Evolutionary conservation across 306 rosid genomes (phyloP), one percentile per base, ranked within the genome.

Genomic region (Corylus avellana): DNA sequence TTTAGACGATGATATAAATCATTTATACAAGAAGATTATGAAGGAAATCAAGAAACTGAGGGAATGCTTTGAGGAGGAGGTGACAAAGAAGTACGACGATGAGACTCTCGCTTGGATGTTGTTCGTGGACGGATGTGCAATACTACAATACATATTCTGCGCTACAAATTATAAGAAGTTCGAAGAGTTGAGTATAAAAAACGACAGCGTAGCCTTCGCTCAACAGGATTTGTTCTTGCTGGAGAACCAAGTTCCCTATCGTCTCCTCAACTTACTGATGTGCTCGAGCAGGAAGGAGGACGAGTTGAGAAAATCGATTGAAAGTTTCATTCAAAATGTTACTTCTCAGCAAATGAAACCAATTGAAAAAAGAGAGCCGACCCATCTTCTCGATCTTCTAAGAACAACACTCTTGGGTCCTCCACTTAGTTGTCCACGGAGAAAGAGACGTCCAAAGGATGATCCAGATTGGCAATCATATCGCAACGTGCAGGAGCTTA

Each of bases 221-320:
- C 70, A 66, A n/a, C 76, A 73, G 9, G 86, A 83, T 53, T 51
- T 78, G 66, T 74, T 83, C 68, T 74, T 83, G 79, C 79, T 83
- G 35, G 86, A 83, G 72, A 83, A 83, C 20, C 83, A 78, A 69
- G 48, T 83, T 58, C 83, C 86, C 9, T 83, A 32, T 20, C 5
- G 42, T n/a, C 77, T 74, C 18, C 83, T 83, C 53, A 8, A 47
- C 14, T 27, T 71, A 56, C 61, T 75, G 68, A 76, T 70, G 51
- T n/a, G n/a, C n/a, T n/a, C n/a, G n/a, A n/a, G n/a, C n/a, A n/a
- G n/a, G n/a, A n/a, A n/a, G n/a, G n/a, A n/a, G n/a, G n/a, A n/a
- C n/a, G n/a, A 35, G 0, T 0, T 0, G 7, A 3, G 8, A n/a
- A 14, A 4, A 1, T 66, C 75, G 8, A 73, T 82, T 2, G 37